Percentiles rank a stretch among this genome's conserved stretches.
Evolutionary conservation across 2,329 filamentous ascomycete species (phyloP).

Genomic region (Microcera coccophila): DNA sequence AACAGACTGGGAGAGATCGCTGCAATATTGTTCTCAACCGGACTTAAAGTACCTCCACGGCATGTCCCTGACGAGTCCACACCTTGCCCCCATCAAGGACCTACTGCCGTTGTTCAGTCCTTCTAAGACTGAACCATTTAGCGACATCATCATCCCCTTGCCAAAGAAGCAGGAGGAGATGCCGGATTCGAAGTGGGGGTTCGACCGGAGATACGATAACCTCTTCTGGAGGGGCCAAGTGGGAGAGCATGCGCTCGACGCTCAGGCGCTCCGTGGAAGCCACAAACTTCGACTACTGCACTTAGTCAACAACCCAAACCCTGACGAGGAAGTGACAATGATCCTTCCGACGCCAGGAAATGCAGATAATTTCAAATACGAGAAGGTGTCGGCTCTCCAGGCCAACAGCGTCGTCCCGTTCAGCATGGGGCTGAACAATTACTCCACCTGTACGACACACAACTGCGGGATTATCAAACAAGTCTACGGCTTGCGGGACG

Average conservation of each 20-base stretch:
- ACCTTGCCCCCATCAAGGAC: constrained; percentile 57
- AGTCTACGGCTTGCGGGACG: constrained; percentile 33
- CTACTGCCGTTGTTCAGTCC: constrained; percentile 73
- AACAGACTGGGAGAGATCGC: constrained; percentile 59
- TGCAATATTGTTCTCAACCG: constrained; percentile 71
- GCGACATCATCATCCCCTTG: constrained; percentile 71
- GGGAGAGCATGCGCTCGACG: constrained; percentile 48
- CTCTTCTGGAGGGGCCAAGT: constrained; percentile 75
- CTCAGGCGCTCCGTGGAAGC: constrained; percentile 61
- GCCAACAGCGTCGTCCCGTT: constrained; percentile 53
- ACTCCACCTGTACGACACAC: constrained; percentile 52
- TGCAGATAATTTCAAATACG: constrained; percentile 49
- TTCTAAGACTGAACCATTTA: constrained; percentile 67
- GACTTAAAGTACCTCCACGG: constrained; percentile 72
- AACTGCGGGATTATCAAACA: constrained; percentile 30
- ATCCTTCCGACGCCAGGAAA: constrained; percentile 47
- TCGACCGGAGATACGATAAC: constrained; percentile 58
- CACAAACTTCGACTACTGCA: constrained; percentile 70
- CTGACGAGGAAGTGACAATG: constrained; percentile 47
- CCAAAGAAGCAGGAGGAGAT: constrained; percentile 40
- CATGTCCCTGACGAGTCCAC: constrained; percentile 63
- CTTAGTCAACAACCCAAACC: constrained; percentile 57
- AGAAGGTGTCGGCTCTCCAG: constrained; percentile 48
- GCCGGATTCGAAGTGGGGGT: constrained; percentile 43
- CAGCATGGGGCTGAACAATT: constrained; percentile 57